Evolutionary conservation across 257 asterid genomes (phyloP).

Genomic region (Solanum tarijense): DNA sequence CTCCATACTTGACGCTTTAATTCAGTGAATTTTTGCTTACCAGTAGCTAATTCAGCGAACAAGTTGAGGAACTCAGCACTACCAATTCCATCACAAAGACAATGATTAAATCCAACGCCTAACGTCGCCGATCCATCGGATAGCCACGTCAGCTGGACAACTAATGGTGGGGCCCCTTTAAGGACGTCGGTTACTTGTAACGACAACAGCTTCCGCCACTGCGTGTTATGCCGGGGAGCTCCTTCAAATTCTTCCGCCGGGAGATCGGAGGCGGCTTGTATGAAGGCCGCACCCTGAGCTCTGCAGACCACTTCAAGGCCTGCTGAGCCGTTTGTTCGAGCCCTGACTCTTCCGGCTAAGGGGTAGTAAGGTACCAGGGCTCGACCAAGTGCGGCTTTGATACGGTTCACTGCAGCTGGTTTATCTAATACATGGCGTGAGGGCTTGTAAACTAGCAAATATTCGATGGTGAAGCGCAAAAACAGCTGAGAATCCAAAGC

Average conservation of each 20-base stretch:
- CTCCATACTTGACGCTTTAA: conserved; percentile 24
- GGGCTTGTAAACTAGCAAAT: conserved; percentile 39
- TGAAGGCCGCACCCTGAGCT: conserved; percentile 50
- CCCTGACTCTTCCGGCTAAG: conserved; percentile 49
- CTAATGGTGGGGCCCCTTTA: conserved; percentile 49
- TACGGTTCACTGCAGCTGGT: conserved; percentile 9
- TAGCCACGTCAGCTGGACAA: conserved; percentile 69
- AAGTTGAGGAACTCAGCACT: conserved; percentile 51
- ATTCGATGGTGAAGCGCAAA: conserved; percentile 55
- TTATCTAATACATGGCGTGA: conserved; percentile 8
- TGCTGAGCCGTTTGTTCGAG: conserved; percentile 27
- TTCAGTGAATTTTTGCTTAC: conserved; percentile 3
- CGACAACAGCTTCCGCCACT: conserved; percentile 46
- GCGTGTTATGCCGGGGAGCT: conserved; percentile 20
- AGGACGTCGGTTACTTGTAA: conserved; percentile 39
- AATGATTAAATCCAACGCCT: conserved; percentile 50
- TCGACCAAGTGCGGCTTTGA: conserved; percentile 36
- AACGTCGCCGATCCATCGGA: conserved; percentile 49
- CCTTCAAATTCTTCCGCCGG: conserved; percentile 24
- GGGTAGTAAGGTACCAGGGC: conserved; percentile 64
- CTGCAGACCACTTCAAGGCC: conserved; percentile 60
- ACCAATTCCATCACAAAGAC: conserved; percentile 56
- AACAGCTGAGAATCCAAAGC: conserved; percentile 64
- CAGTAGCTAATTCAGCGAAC: conserved; percentile 37
- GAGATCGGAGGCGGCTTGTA: conserved; percentile 31